Evolutionary conservation across 2,329 filamentous ascomycete genomes (phyloP), one percentile per base, ranked within the genome.

Genomic region (Talaromyces islandicus): DNA sequence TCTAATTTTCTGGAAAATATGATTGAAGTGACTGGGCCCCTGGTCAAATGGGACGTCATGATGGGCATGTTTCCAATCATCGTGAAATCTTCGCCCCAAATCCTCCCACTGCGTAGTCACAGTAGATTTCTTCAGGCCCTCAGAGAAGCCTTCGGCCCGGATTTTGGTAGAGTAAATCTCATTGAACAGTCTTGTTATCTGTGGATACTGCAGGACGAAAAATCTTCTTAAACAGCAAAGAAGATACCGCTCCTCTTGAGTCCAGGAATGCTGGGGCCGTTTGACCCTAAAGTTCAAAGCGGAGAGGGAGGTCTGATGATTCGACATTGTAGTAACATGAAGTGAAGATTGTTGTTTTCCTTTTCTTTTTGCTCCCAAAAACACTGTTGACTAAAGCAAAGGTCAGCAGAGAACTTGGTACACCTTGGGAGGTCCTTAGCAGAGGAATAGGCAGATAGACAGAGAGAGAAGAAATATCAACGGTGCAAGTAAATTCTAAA

Each of bases 211-310:
- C 7, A 52, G 54, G 6, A 60, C 21, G 25, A 70, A 73, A 30
- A 71, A 71, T 4, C 66, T 58, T 11, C 59, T 66, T 0, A 70
- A 38, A 10, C 67, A 70, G 17, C 71, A 73, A 0, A 71, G 59
- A 0, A 70, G 55, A 7, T 67, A 29, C 0, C 65, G 62, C 11
- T 66, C 58, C 10, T 65, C 53, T 3, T 50, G 50, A 1, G 56
- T 60, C 69, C 69, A 71, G 11, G 50, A 51, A 32, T 63, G 60
- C 1, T 61, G 59, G 21, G 52, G 41, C 12, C 56, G 32, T 21
- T 38, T 56, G 19, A 17, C 27, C 0, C 25, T 35, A 1, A 32
- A 46, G 17, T 65, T 57, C 0, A 61, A 10, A 5, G 55, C n/a
- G 7, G 19, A 17, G 5, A 50, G 10, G 27, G 46, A 17, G 17